Percentiles rank a stretch among this genome's conserved stretches.
Evolutionary conservation across 805 yeast genomes (phyloP).

Genomic region (Saccharomycopsis fermentans): DNA sequence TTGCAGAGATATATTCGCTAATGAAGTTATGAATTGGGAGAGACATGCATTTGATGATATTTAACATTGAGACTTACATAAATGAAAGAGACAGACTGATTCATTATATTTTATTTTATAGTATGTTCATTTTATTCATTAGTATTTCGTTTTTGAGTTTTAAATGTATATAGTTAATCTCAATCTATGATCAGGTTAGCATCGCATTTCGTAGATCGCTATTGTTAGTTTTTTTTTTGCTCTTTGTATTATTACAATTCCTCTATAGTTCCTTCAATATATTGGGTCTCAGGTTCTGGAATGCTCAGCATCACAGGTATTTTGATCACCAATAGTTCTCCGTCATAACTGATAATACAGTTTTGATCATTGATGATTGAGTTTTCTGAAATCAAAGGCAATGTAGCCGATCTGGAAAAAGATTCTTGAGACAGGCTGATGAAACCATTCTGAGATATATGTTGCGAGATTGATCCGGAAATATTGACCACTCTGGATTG

Average conservation of each 20-base stretch:
- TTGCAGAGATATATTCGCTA: conserved; percentile 8
- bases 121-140: neutral
- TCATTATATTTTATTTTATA: neutral
- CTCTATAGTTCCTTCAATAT: neutral
- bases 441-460: conserved; percentile 5
- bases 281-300: neutral
- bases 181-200: no score
- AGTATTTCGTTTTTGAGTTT: neutral
- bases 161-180: neutral
- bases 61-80: no score
- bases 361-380: conserved; percentile 6
- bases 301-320: conserved; percentile 1
- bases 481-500: neutral
- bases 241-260: neutral
- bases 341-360: conserved; percentile 1
- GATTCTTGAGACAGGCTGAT: neutral
- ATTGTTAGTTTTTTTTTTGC: no score
- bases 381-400: conserved; percentile 2
- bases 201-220: neutral
- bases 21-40: no score
- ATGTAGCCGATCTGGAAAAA: neutral
- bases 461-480: conserved; percentile 4
- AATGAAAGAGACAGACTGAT: neutral
- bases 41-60: no score
- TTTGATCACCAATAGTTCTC: conserved; percentile 4